Evolutionary conservation across 148 eudicot genomes (phyloP), one percentile per base, ranked within the genome.

Genomic region (Silene conica): DNA sequence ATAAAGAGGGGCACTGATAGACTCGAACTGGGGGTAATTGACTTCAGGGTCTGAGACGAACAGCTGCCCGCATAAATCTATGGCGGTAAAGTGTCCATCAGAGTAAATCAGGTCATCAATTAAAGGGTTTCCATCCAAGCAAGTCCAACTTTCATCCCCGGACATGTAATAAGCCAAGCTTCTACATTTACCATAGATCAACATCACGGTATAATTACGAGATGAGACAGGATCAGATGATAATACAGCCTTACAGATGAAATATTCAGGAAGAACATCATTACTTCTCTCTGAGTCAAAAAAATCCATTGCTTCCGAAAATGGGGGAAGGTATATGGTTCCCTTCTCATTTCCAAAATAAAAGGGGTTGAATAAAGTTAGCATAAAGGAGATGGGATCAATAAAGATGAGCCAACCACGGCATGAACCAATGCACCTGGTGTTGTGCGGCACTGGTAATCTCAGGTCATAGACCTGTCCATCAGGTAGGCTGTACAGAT

Each of bases 361-460:
- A 60, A 76, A 76, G 5, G 78, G 78, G n/a, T 69, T 69, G 34
- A 22, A 76, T 25, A 76, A 25, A 16, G 68, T 76, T 75, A 69
- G 22, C 46, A 61, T 59, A 26, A 69, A 69, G 16, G 74, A 69
- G 13, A 60, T 4, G 38, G 45, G 26, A 2, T 76, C 61, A 5
- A 76, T 21, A 48, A 69, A 76, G 6, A 76, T 69, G 6, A 76
- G 67, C 78, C 79, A 76, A 3, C 79, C 79, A 46, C 60, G 74
- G 19, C 68, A 60, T 18, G 73, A 76, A 25, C 79, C 79, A 46
- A 76, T 60, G 61, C 69, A 76, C 69, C 79, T 76, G 68, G 15
- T 60, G 12, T 69, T 69, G 68, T 11, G 31, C 20, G 73, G 79
- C 66, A 75, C 18, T 2, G 43, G 60, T 48, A 76, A 69, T 23